Evolutionary conservation across 1,284 basidiomycete species (phyloP), one percentile per base, ranked within the genome.

Genomic region (Tranzscheliella williamsii): DNA sequence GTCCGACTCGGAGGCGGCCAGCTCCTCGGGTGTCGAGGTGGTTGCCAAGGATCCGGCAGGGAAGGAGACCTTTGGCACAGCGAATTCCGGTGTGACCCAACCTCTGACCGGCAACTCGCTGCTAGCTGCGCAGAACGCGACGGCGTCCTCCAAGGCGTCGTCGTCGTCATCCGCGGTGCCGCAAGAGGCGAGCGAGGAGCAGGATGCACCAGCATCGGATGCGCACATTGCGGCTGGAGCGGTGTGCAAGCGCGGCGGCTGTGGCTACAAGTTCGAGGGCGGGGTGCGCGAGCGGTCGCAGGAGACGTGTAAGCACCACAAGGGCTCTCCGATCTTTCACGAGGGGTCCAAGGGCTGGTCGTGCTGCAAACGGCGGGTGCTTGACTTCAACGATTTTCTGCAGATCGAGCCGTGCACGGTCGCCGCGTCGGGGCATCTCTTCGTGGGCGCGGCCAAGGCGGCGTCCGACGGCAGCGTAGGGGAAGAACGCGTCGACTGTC

Each of bases 321-420:
- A 47, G 29, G 73, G 73, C 29, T 46, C 52, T 7, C 62, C 75
- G 22, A 73, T 77, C 60, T 77, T 77, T 50, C 75, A 77, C 55
- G 75, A 77, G 38, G 75, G 75, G n/a, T 67, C 62, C 22, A 77
- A 75, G 39, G 73, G 73, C 37, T 76, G 70, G 54, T 55, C 71
- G 3, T 77, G 75, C 48, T 77, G 75, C 58, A 72, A 72, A 42
- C 62, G 65, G 24, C 62, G 72, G 15, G 73, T 76, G 17, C 57
- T 77, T 26, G 70, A 77, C 36, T 77, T 77, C 38, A 58, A 66
- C 46, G 75, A 77, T 37, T 77, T 77, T 36, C 40, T 77, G 23
- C 63, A 56, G 33, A 77, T 77, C 35, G 62, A 63, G 49, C 70
- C 70, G 9, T 77, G 75, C 43, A 67, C 68, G 16, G 38, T 29